phyloP scores from a whole-genome alignment of 768 basidiomycete species.

The Guyanaporus albipodus region DNA sequence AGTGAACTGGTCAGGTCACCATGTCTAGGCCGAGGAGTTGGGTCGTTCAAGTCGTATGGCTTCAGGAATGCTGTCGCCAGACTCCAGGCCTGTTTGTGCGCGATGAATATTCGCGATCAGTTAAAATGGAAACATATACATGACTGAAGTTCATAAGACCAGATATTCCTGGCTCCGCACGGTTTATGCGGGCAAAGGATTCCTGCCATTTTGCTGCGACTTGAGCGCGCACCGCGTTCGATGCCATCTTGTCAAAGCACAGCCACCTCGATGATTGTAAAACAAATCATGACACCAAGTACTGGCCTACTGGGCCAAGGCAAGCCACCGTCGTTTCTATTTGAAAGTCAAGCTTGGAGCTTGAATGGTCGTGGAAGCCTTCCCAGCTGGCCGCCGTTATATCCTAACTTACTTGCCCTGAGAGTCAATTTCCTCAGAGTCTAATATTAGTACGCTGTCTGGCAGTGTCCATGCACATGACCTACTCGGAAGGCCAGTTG shows the following conservation, averaged over 20 bases:
- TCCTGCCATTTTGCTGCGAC: constrained; percentile 71
- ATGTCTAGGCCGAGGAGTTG: constrained; percentile 25
- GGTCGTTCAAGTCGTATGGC: constrained; percentile 49
- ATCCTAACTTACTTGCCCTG: too few species aligned
- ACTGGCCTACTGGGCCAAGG: too few species aligned
- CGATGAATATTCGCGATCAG: background rate
- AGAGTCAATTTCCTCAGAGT: too few species aligned
- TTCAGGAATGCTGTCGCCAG: constrained; percentile 50
- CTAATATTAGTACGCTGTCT: too few species aligned
- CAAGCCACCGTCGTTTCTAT: too few species aligned
- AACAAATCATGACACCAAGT: too few species aligned
- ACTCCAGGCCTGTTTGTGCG: constrained; percentile 53
- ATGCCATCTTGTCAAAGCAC: constrained; percentile 42
- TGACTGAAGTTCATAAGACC: constrained; percentile 64
- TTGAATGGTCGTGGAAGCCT: too few species aligned
- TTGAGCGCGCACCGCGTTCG: constrained; percentile 59
- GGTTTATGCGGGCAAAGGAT: constrained; percentile 61
- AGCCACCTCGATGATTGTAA: constrained; percentile 17
- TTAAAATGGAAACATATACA: constrained; percentile 31
- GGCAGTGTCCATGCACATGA: background rate
- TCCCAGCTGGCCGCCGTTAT: too few species aligned
- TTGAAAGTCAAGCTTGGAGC: too few species aligned
- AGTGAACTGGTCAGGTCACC: constrained; percentile 20
- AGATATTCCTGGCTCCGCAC: constrained; percentile 53
- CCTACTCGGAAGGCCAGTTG: background rate